phyloP scores from a whole-genome alignment of 1,284 basidiomycete genomes.

The Ustilago loliicola region DNA sequence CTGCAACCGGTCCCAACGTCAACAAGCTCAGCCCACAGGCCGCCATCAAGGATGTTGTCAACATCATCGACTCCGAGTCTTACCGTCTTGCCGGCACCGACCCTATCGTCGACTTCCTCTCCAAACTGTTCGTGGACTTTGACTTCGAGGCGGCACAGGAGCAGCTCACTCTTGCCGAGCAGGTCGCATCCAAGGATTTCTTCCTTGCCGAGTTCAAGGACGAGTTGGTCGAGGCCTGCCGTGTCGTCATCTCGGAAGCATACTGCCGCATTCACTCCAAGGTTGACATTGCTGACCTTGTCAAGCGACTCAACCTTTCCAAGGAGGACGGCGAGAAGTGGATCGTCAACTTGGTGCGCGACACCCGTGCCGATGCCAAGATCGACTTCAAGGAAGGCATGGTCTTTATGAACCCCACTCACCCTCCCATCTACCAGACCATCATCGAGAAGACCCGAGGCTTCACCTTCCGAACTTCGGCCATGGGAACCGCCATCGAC shows the following conservation, averaged over 20 bases:
- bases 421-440: slow-evolving; percentile 89
- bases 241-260: slow-evolving; percentile 94
- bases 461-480: slow-evolving; percentile 89
- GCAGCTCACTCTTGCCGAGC: slow-evolving; percentile 83
- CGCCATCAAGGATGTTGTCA: slow-evolving; percentile 67
- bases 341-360: slow-evolving; percentile 98
- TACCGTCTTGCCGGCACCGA: slow-evolving; percentile 83
- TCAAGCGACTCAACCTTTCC: slow-evolving; percentile 89
- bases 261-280: slow-evolving; percentile 97
- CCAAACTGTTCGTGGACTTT: slow-evolving; percentile 92
- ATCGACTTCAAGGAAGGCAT: slow-evolving; percentile 97
- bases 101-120: slow-evolving; percentile 91
- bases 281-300: slow-evolving; percentile 96
- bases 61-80: slow-evolving; percentile 66
- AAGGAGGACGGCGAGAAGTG: slow-evolving; percentile 97
- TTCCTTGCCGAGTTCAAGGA: slow-evolving; percentile 90
- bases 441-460: slow-evolving; percentile 97
- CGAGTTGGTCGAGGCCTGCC: slow-evolving; percentile 94
- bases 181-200: slow-evolving; percentile 90
- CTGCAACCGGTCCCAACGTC: slow-evolving; percentile 44
- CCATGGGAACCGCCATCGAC: slow-evolving; percentile 85
- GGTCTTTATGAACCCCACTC: slow-evolving; percentile 92
- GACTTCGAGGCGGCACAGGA: slow-evolving; percentile 90
- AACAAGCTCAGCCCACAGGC: slow-evolving; percentile 65
- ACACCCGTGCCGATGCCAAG: slow-evolving; percentile 96